Conservation (phyloP, 441 rosid genomes). For the Francoa sonchifolia region DNA sequence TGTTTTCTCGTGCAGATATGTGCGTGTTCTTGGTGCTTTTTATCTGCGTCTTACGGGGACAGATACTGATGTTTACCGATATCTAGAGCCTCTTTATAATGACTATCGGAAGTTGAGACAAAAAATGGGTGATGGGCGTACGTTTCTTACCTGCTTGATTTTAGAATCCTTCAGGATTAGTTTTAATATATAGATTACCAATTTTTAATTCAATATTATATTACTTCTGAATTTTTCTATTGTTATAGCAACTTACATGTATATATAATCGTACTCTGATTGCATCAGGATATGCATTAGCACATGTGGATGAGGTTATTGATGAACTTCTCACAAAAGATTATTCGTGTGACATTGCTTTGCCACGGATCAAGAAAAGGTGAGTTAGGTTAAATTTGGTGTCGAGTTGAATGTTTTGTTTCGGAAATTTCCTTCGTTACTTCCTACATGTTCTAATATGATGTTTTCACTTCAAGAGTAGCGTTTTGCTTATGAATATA, state of each 20-base stretch:
- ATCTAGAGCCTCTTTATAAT: constrained; percentile 84
- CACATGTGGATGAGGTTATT: constrained; percentile 77
- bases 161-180: background rate
- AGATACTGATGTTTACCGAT: constrained; percentile 67
- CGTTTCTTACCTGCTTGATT: constrained; percentile 16
- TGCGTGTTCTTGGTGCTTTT: constrained; percentile 80
- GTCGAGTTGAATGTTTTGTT: too few species aligned
- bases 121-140: constrained; percentile 59
- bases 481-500: too few species aligned
- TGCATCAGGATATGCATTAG: constrained; percentile 38
- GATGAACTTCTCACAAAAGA: constrained; percentile 74
- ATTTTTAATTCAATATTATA: too few species aligned
- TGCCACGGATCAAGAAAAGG: constrained; percentile 85
- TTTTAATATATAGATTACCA: too few species aligned
- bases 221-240: too few species aligned
- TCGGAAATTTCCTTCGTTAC: background rate
- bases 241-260: too few species aligned
- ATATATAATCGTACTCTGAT: too few species aligned
- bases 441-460: too few species aligned
- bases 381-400: too few species aligned
- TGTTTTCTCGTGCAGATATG: constrained; percentile 49
- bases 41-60: constrained; percentile 78
- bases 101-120: constrained; percentile 72
- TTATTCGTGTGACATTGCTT: constrained; percentile 79
- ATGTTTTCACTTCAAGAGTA: too few species aligned